A percentile compares a stretch with the other conserved stretches of the same genome.
Evolutionary conservation across 2,329 filamentous ascomycete species (phyloP).

Genomic region (Plectosphaerella plurivora): DNA sequence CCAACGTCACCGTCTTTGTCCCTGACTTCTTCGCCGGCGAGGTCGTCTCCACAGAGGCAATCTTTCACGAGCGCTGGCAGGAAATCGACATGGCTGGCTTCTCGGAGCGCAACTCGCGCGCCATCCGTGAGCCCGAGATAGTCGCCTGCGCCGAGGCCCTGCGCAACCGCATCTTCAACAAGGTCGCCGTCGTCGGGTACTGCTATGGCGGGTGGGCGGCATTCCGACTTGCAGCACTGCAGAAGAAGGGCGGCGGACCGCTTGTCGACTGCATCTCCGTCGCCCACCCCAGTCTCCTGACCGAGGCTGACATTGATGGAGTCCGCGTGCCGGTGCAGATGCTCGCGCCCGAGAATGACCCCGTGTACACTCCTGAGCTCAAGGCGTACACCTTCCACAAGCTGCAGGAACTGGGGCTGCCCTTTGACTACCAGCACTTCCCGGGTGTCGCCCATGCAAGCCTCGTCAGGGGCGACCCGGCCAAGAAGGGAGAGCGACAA

Average conservation of each 20-base stretch:
- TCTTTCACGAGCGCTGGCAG: conserved; percentile 19
- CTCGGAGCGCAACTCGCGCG: conserved; percentile 27
- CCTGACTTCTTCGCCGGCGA: conserved; percentile 30
- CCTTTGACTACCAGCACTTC: conserved; percentile 42
- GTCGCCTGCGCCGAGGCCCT: conserved; percentile 29
- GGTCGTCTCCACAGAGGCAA: conserved; percentile 19
- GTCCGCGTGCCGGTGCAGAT: conserved; percentile 45
- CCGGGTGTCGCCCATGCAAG: conserved; percentile 39
- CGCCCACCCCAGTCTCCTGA: conserved; percentile 39
- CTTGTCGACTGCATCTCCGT: conserved; percentile 40
- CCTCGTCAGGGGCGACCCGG: conserved; percentile 29
- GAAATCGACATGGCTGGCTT: conserved; percentile 34
- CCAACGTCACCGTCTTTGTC: conserved; percentile 40
- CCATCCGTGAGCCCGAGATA: conserved; percentile 34
- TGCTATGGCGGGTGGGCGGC: conserved; percentile 49
- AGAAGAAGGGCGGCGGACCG: conserved; percentile 21
- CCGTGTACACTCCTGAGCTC: conserved; percentile 32
- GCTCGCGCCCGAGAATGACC: conserved; percentile 43
- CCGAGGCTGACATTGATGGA: conserved; percentile 38
- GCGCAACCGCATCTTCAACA: conserved; percentile 22
- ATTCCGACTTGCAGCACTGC: conserved; percentile 34
- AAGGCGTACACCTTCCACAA: conserved; percentile 32
- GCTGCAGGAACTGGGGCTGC: conserved; percentile 26
- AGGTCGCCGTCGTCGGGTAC: conserved; percentile 40
- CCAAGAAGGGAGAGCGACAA: conserved; percentile 27